These are phyloP conservation scores for Mitragyna speciosa DNA, from an alignment of 257 asterid species.

Conservation along the genomic window DNA sequence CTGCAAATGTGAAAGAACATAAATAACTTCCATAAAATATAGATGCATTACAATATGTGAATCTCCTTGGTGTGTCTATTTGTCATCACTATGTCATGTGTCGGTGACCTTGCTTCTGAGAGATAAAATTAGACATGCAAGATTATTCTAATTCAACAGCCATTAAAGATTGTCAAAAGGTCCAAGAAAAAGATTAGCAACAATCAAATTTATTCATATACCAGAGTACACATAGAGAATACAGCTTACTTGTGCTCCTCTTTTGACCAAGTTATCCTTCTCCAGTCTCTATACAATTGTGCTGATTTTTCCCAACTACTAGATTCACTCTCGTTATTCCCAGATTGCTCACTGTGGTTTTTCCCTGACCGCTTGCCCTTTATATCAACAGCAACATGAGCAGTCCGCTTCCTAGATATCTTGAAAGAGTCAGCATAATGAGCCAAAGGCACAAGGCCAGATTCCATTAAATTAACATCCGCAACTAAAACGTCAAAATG, in stretches of 20 bases:
- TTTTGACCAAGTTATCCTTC: conserved; percentile 46
- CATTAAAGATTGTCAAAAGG: neutral
- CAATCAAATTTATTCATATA: neutral
- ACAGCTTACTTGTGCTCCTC: conserved; percentile 45
- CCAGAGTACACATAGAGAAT: neutral
- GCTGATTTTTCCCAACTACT: conserved; percentile 17
- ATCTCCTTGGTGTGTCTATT: neutral
- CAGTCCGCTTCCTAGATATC: neutral
- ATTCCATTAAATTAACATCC: conserved; percentile 40
- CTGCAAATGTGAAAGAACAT: neutral
- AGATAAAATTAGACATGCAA: neutral
- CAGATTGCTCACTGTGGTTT: neutral
- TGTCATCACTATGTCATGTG: neutral
- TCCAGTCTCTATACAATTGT: conserved; percentile 7
- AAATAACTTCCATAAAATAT: neutral
- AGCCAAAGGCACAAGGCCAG: conserved; percentile 38
- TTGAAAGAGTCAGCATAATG: conserved; percentile 15
- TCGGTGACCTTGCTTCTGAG: neutral
- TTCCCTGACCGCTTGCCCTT: neutral
- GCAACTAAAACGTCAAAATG: conserved; percentile 32
- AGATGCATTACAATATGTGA: neutral
- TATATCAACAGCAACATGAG: conserved; percentile 9
- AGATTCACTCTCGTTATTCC: neutral
- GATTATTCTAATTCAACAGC: neutral
- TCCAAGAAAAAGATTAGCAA: neutral